A percentile compares a stretch with the other conserved stretches of the same genome.
Conservation (phyloP, 2,329 filamentous ascomycete species). For the Apiospora arundinis region DNA sequence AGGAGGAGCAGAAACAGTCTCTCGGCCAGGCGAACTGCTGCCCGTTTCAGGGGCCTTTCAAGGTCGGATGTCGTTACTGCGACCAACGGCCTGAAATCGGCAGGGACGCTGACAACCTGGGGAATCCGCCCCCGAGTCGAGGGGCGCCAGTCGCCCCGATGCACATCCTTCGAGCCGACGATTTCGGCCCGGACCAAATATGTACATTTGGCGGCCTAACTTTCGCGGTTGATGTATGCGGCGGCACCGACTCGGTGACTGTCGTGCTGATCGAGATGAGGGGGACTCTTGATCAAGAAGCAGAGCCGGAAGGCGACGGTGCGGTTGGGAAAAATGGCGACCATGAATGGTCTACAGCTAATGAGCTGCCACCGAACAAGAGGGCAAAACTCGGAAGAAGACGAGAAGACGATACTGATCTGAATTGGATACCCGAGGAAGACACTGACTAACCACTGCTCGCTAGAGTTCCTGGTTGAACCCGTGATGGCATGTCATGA, state of each 20-base stretch:
- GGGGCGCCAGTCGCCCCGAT: conserved; percentile 34
- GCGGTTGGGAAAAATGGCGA: too few relatives aligned
- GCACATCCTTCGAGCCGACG: conserved; percentile 26
- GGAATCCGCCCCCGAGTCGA: not conserved
- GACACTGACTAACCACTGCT: not conserved
- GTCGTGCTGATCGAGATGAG: conserved; percentile 30
- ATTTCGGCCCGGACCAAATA: conserved; percentile 26
- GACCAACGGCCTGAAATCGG: conserved; percentile 22
- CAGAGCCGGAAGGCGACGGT: too few relatives aligned
- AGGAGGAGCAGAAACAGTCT: not conserved
- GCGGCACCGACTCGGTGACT: conserved; percentile 23
- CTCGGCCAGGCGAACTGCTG: not conserved
- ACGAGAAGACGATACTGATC: not conserved
- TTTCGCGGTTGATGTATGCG: conserved; percentile 34
- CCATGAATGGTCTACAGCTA: not conserved
- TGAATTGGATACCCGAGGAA: not conserved
- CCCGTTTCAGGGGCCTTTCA: not conserved
- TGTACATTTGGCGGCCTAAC: conserved; percentile 31
- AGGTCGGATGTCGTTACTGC: conserved; percentile 34
- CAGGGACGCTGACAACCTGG: not conserved
- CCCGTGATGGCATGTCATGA: too few relatives aligned
- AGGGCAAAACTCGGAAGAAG: not conserved
- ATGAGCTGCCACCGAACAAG: not conserved
- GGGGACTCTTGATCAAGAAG: not conserved
- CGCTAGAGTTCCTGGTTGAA: not conserved